A percentile compares a stretch with the other conserved stretches of the same genome.
phyloP scores from a whole-genome alignment of 2,329 filamentous ascomycete genomes.

The Phaeosphaeria sp. region DNA sequence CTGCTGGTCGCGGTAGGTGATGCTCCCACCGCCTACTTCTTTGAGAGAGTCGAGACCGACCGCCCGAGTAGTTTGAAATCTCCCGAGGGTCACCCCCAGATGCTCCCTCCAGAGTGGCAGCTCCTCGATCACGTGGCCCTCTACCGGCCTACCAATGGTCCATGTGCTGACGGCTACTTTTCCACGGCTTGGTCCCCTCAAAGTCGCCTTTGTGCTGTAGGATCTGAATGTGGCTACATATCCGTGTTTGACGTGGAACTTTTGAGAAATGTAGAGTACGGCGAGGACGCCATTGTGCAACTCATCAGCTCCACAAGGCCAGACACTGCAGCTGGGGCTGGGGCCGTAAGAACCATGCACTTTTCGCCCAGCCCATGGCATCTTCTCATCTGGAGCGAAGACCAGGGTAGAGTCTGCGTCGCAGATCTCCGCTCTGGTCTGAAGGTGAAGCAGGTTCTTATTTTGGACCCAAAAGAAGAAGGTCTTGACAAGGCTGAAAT shows the following conservation, averaged over 20 bases:
- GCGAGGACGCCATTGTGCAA: slow-evolving; percentile 71
- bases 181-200: slow-evolving; percentile 78
- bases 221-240: slow-evolving; percentile 81
- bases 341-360: slow-evolving; percentile 87
- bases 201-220: slow-evolving; percentile 74
- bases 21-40: slow-evolving; percentile 84
- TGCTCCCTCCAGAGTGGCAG: slow-evolving; percentile 47
- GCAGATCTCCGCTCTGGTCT: slow-evolving; percentile 75
- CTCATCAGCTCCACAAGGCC: slow-evolving; percentile 80
- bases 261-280: slow-evolving; percentile 49
- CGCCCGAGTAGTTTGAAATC: slow-evolving; percentile 33
- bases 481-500: slow-evolving; percentile 64
- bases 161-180: slow-evolving; percentile 67
- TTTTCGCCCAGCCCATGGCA: slow-evolving; percentile 92
- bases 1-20: slow-evolving; percentile 86
- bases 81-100: slow-evolving; percentile 25
- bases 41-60: slow-evolving; percentile 60
- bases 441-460: slow-evolving; percentile 70
- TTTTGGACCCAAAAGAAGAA: slow-evolving; percentile 64
- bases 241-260: slow-evolving; percentile 71
- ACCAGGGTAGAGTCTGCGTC: slow-evolving; percentile 76
- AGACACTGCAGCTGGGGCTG: slow-evolving; percentile 63
- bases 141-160: slow-evolving; percentile 45
- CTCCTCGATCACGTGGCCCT: slow-evolving; percentile 50
- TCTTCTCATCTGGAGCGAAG: slow-evolving; percentile 91